Conservation (phyloP, 345 rosid genomes). For the Eucalyptus rudis region DNA sequence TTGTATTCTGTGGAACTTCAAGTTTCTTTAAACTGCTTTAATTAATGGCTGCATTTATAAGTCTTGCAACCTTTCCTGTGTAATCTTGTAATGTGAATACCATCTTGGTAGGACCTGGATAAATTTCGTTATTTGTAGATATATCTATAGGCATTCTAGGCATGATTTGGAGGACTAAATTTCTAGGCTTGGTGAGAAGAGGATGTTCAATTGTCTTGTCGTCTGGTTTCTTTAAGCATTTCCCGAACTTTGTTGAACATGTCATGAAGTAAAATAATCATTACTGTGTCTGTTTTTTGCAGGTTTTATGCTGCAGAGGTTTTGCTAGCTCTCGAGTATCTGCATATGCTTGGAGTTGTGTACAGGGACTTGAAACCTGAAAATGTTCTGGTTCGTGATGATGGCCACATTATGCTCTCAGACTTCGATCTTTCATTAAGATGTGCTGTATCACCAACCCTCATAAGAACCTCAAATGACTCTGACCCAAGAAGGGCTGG, state of each 20-base stretch:
- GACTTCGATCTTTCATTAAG: conserved; percentile 94
- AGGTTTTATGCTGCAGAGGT: conserved; percentile 98
- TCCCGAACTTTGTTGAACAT: not conserved
- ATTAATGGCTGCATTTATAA: not conserved
- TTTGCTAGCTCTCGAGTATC: conserved; percentile 90
- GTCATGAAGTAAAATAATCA: not conserved
- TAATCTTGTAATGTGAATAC: not conserved
- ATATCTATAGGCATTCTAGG: not conserved
- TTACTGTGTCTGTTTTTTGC: not conserved
- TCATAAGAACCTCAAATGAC: conserved; percentile 48
- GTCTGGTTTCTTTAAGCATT: not conserved
- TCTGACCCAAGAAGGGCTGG: conserved; percentile 56
- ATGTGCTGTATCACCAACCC: conserved; percentile 87
- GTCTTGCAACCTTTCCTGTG: not conserved
- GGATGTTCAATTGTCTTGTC: not conserved
- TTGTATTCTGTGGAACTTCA: not conserved
- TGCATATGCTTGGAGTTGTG: conserved; percentile 97
- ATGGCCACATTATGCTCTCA: conserved; percentile 98
- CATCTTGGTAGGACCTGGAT: not conserved
- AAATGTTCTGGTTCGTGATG: conserved; percentile 97
- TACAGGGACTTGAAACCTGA: conserved; percentile 97
- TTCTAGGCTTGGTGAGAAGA: not conserved
- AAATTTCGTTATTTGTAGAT: not conserved
- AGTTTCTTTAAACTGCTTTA: not conserved
- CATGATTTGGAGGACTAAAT: not conserved